Conservation (phyloP, 2,329 filamentous ascomycete species). For the Alternaria viburni region DNA sequence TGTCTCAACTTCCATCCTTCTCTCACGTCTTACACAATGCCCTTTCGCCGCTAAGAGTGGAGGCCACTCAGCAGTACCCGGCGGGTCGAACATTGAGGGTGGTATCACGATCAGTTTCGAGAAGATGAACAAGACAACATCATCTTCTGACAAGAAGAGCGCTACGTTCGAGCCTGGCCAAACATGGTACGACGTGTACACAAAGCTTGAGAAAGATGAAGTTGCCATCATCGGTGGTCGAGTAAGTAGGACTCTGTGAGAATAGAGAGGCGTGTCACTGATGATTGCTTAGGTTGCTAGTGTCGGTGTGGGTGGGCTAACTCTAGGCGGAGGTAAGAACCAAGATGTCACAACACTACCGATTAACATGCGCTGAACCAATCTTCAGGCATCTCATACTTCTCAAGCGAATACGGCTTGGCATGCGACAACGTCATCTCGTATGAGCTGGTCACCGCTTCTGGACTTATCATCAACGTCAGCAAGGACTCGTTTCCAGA, state of each 20-base stretch:
- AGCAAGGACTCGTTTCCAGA: slow-evolving; percentile 42
- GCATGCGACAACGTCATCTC: slow-evolving; percentile 40
- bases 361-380: slow-evolving; percentile 35
- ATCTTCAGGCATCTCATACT: slow-evolving; percentile 4
- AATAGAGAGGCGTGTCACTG: neutral
- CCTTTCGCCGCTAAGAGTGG: slow-evolving; percentile 32
- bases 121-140: slow-evolving; percentile 2
- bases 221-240: slow-evolving; percentile 19
- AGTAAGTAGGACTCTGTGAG: neutral
- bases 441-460: slow-evolving; percentile 39
- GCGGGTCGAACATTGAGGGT: slow-evolving; percentile 16
- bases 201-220: slow-evolving; percentile 4
- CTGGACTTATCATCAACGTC: slow-evolving; percentile 23
- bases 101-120: slow-evolving; percentile 28
- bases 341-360: neutral
- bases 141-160: slow-evolving; percentile 1
- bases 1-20: neutral
- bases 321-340: slow-evolving; percentile 29
- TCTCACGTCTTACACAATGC: neutral
- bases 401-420: slow-evolving; percentile 33
- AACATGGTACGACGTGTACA: slow-evolving; percentile 42
- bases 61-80: slow-evolving; percentile 29
- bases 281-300: neutral
- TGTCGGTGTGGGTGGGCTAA: slow-evolving; percentile 33
- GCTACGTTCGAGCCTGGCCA: slow-evolving; percentile 12